These are phyloP conservation scores for Macrolepiota fuliginosa DNA, from an alignment of 768 basidiomycete species.

Conservation along the genomic window DNA sequence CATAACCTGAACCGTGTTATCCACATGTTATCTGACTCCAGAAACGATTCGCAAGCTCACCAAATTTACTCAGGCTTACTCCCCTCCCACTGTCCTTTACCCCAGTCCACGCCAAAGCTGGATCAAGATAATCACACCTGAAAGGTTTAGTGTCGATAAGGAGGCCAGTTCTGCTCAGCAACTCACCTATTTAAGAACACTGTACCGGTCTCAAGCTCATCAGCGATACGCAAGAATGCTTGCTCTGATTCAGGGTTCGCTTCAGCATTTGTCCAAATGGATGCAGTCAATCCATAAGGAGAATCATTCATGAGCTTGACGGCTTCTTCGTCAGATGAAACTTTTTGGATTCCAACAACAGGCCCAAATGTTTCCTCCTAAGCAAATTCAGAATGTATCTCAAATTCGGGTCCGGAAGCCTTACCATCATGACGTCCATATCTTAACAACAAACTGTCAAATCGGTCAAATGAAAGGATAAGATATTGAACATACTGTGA, in stretches of 20 bases:
- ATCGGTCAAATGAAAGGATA: background rate
- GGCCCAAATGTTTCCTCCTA: slow-evolving; percentile 94
- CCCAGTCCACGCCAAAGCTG: slow-evolving; percentile 92
- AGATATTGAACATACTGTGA: slow-evolving; percentile 60
- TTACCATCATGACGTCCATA: slow-evolving; percentile 92
- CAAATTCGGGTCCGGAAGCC: slow-evolving; percentile 12
- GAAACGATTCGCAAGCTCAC: slow-evolving; percentile 37
- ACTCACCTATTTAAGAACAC: slow-evolving; percentile 85
- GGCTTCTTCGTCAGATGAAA: slow-evolving; percentile 84
- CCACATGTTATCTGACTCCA: background rate
- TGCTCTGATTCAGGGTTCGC: slow-evolving; percentile 57
- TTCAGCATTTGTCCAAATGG: slow-evolving; percentile 84
- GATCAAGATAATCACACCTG: slow-evolving; percentile 88
- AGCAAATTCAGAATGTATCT: background rate
- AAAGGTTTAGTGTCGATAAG: background rate
- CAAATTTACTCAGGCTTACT: slow-evolving; percentile 85
- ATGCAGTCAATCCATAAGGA: slow-evolving; percentile 90
- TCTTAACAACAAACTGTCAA: slow-evolving; percentile 34
- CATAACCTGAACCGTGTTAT: slow-evolving; percentile 59
- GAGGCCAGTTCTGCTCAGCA: background rate
- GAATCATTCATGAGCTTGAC: slow-evolving; percentile 95
- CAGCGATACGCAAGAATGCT: slow-evolving; percentile 66
- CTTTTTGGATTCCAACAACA: slow-evolving; percentile 90
- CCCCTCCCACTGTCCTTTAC: slow-evolving; percentile 93
- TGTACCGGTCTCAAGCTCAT: slow-evolving; percentile 83